These are phyloP conservation scores for Colletotrichum sp. DNA, from an alignment of 2,329 filamentous ascomycete species.

Conservation along the genomic window DNA sequence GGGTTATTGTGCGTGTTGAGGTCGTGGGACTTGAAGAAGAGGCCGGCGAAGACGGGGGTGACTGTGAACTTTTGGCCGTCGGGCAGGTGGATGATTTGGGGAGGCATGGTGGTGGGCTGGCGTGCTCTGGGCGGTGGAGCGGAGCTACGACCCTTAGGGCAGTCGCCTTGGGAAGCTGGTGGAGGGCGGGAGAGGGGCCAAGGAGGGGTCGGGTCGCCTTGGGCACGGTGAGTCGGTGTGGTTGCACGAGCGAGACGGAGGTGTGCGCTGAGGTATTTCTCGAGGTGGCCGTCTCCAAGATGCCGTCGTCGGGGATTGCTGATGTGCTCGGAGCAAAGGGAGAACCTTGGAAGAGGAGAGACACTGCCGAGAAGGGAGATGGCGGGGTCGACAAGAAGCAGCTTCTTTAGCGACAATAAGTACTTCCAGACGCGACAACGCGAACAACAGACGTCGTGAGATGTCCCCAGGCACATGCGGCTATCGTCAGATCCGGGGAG, in stretches of 20 bases:
- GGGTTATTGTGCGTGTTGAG: constrained; percentile 70
- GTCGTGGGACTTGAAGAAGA: constrained; percentile 87
- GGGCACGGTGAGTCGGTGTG: neutral
- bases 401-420: constrained; percentile 1
- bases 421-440: neutral
- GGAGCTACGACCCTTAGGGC: neutral
- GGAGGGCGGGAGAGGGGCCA: neutral
- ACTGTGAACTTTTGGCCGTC: constrained; percentile 87
- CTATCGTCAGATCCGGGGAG: constrained; percentile 9
- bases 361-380: neutral
- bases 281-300: neutral
- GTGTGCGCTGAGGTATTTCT: neutral
- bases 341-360: neutral
- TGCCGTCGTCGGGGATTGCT: neutral
- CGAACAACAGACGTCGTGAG: neutral
- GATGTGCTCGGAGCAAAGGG: neutral
- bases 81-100: constrained; percentile 71
- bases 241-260: neutral
- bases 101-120: constrained; percentile 33
- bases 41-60: constrained; percentile 86
- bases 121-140: neutral
- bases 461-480: neutral
- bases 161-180: neutral
- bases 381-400: constrained; percentile 6
- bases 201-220: neutral